These are phyloP conservation scores for Massariosphaeria phaeospora DNA, from an alignment of 495 filamentous ascomycete species.

Conservation along the genomic window DNA sequence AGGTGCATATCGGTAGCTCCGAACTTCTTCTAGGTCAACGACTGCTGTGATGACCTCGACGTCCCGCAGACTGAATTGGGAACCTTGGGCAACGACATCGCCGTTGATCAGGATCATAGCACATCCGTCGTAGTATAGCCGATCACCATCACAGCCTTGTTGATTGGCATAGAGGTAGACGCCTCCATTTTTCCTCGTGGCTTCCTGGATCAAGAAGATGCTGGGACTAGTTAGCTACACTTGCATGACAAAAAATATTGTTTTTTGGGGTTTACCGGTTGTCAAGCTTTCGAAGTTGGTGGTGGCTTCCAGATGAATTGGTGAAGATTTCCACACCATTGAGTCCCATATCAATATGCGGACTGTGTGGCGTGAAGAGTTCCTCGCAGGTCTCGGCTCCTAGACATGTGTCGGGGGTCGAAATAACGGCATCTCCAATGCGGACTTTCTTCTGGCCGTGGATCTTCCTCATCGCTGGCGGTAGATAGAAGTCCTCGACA, in stretches of 20 bases:
- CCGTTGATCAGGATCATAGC: constrained; percentile 70
- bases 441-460: constrained; percentile 59
- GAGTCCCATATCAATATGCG: constrained; percentile 48
- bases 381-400: constrained; percentile 46
- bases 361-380: constrained; percentile 43
- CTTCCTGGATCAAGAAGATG: constrained; percentile 68
- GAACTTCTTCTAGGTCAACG: constrained; percentile 73
- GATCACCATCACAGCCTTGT: constrained; percentile 68
- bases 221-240: too few relatives aligned
- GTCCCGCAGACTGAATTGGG: constrained; percentile 59
- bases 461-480: constrained; percentile 57
- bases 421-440: constrained; percentile 74
- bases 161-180: constrained; percentile 74
- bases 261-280: too few relatives aligned
- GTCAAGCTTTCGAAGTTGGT: constrained; percentile 70
- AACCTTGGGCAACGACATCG: constrained; percentile 62
- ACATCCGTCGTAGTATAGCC: constrained; percentile 54
- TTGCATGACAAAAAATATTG: too few relatives aligned
- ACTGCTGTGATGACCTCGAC: constrained; percentile 83
- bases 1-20: constrained; percentile 49
- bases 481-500: constrained; percentile 69
- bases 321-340: constrained; percentile 72
- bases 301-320: constrained; percentile 70
- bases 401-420: constrained; percentile 64
- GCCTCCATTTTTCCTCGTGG: constrained; percentile 63